Percentiles rank a stretch among this genome's conserved stretches.
These are phyloP conservation scores for Nitzschia sp. DNA, from an alignment of 108 stramenopile species.

Conservation along the genomic window DNA sequence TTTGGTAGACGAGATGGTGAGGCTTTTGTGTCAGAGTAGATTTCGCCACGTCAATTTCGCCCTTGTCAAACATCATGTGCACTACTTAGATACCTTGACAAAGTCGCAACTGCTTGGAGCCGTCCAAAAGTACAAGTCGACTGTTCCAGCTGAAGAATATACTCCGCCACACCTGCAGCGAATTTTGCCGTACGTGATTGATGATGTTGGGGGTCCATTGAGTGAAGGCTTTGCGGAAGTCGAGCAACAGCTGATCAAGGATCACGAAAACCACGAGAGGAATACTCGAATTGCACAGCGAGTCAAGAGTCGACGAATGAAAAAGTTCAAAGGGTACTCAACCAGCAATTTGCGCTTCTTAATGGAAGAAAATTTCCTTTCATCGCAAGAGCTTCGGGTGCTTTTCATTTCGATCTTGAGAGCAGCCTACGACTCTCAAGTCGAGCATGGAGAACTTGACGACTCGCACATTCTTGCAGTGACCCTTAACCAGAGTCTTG, in stretches of 20 bases:
- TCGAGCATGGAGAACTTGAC: constrained; percentile 56
- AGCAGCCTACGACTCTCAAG: constrained; percentile 46
- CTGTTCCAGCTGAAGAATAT: constrained; percentile 40
- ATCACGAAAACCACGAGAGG: constrained; percentile 7
- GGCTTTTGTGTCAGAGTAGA: constrained; percentile 45
- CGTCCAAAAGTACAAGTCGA: constrained; percentile 42
- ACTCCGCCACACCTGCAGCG: constrained; percentile 45
- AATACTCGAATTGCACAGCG: background rate
- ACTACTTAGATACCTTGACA: constrained; percentile 49
- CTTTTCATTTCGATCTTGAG: constrained; percentile 55
- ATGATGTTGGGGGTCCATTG: background rate
- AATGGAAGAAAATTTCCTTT: constrained; percentile 37
- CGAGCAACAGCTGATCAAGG: constrained; percentile 7
- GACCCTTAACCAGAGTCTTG: constrained; percentile 54
- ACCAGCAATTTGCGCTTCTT: constrained; percentile 24
- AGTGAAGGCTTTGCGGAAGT: background rate
- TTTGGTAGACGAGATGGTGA: constrained; percentile 44
- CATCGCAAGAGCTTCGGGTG: constrained; percentile 35
- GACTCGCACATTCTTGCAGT: constrained; percentile 42
- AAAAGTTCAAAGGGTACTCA: constrained; percentile 8
- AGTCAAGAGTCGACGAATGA: constrained; percentile 6
- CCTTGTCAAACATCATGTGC: constrained; percentile 62
- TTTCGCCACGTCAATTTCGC: constrained; percentile 55
- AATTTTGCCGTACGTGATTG: constrained; percentile 44
- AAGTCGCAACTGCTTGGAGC: constrained; percentile 50